phyloP scores from a whole-genome alignment of 1,139 yeast genomes.

The Saccharomyces pastorianus region DNA sequence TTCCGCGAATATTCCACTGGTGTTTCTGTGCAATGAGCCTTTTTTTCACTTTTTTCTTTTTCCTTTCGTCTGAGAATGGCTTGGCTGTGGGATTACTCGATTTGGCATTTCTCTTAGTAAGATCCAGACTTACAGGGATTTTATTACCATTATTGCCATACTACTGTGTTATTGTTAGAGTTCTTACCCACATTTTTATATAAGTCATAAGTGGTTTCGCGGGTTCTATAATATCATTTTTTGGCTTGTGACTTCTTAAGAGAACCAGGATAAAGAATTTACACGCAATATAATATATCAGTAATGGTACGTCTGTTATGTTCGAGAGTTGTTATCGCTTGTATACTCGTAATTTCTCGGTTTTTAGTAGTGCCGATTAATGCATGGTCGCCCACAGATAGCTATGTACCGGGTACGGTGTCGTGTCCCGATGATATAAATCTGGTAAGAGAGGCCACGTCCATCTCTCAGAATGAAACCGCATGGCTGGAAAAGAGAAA shows the following conservation, averaged over 20 bases:
- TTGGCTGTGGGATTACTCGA: background rate
- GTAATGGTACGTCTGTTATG: background rate
- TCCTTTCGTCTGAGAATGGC: background rate
- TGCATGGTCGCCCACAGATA: conserved; percentile 53
- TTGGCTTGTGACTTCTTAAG: background rate
- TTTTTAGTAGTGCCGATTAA: background rate
- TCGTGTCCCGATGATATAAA: conserved; percentile 12
- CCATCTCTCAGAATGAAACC: conserved; percentile 24
- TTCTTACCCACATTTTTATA: background rate
- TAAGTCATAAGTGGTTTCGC: background rate
- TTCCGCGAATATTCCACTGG: background rate
- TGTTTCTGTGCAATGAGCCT: background rate
- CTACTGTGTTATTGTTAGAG: conserved; percentile 2
- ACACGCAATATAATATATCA: background rate
- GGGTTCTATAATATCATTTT: background rate
- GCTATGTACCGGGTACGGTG: conserved; percentile 57
- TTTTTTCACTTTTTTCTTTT: background rate
- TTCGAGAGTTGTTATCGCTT: background rate
- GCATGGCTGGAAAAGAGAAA: conserved; percentile 41
- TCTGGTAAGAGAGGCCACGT: conserved; percentile 36
- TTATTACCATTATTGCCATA: background rate
- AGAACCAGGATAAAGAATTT: background rate
- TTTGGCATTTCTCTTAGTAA: background rate
- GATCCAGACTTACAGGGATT: background rate
- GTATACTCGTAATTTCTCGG: background rate